Conservation (phyloP, 2,329 filamentous ascomycete species). For the Fusarium heterosporum region DNA sequence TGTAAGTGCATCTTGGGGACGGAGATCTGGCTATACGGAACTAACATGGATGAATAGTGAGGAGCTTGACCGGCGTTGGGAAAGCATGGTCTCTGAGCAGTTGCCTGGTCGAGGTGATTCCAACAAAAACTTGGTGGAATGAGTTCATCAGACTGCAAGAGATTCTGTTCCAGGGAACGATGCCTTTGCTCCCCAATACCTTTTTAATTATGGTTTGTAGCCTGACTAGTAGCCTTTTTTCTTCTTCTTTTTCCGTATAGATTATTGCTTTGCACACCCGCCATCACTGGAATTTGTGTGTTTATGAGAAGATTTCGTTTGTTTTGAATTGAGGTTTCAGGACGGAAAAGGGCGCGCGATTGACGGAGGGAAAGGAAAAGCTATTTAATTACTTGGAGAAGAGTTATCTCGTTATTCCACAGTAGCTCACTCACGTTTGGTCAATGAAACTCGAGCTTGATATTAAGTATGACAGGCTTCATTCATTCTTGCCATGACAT, state of each 20-base stretch:
- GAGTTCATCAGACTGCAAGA: slow-evolving; percentile 21
- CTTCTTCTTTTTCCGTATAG: slow-evolving; percentile 25
- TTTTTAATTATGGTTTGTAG: slow-evolving; percentile 1
- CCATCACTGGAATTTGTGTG: slow-evolving; percentile 44
- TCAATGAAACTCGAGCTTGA: background rate
- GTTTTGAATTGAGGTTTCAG: slow-evolving; percentile 14
- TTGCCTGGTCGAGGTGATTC: slow-evolving; percentile 48
- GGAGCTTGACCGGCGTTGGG: slow-evolving; percentile 54
- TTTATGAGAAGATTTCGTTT: slow-evolving; percentile 22
- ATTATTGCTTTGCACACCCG: slow-evolving; percentile 36
- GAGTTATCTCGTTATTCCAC: slow-evolving; percentile 19
- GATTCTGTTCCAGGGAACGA: background rate
- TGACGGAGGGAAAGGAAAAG: slow-evolving; percentile 10
- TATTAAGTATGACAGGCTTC: background rate
- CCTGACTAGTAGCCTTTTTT: background rate
- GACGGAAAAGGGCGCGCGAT: slow-evolving; percentile 23
- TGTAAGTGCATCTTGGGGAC: slow-evolving; percentile 52
- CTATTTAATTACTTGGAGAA: slow-evolving; percentile 1
- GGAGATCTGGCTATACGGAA: background rate
- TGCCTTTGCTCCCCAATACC: background rate
- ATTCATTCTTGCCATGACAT: background rate
- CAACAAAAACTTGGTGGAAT: slow-evolving; percentile 43
- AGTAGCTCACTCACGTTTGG: background rate
- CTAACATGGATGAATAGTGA: slow-evolving; percentile 47
- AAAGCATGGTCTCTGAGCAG: slow-evolving; percentile 51